Evolutionary conservation across 805 yeast genomes (phyloP), one percentile per base, ranked within the genome.

Genomic region (Candida ovalis): DNA sequence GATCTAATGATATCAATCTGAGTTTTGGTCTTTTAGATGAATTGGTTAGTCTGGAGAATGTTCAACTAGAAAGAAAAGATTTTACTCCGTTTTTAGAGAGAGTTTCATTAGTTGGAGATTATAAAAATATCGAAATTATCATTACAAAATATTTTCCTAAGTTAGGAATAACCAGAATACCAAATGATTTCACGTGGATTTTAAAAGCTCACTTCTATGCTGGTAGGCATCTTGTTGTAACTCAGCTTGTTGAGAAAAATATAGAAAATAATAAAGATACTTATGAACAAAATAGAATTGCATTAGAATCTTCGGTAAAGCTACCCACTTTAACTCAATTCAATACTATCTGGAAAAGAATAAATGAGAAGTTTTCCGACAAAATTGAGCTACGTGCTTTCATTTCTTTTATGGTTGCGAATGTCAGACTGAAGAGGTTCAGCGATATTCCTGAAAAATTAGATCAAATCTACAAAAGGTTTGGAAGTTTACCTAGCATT

Each of bases 1-100:
- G 71, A n/a, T 52, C 67, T 2, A 53, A 61, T 27, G 74, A 78
- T 44, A 44, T 69, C 8, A 56, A 59, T 3, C 63, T 68, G 63
- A 76, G 45, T 53, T 67, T 49, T 50, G 53, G 61, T 43, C 63
- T 68, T 30, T 58, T 67, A 10, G 61, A 63, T 27, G 69, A 66
- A 45, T 47, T 69, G 6, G 25, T 43, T 8, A 22, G 25, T 2
- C 43, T 52, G 22, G 23, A 44, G 8, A 30, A 23, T 17, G 38
- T 51, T 7, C 42, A 49, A 24, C 47, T 61, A 10, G 28, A 47
- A 1, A 49, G 50, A 30, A 28, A 23, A 0, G 44, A 52, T 7
- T 54, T 63, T n/a, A 28, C 45, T 19, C 57, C 61, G 7, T 36
- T 64, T 17, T 40, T 64, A 32, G 41, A 46, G 3, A 49, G 52